phyloP scores from a whole-genome alignment of 345 rosid species.

The Citrus medica region DNA sequence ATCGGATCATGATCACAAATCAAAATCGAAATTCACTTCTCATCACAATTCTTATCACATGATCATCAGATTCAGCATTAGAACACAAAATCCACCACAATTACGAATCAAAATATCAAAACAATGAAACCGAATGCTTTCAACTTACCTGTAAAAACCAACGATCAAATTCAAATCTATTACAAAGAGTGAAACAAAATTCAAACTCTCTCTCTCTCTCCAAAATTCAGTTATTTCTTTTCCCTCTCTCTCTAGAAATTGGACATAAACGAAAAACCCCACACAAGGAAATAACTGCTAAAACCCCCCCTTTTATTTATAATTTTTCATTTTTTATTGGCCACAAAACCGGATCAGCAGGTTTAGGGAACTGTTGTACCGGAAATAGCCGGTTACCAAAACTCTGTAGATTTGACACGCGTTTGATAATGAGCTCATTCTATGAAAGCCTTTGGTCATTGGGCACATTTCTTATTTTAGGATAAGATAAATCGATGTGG shows the following conservation, averaged over 20 bases:
- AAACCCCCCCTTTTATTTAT: no score
- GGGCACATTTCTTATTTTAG: no score
- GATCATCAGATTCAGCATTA: constrained; percentile 18
- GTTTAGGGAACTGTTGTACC: no score
- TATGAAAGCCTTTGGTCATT: no score
- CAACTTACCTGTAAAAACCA: constrained; percentile 26
- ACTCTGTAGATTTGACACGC: no score
- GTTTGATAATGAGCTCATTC: no score
- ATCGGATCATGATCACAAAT: constrained; percentile 41
- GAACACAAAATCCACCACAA: constrained; percentile 12
- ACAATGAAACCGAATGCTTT: background rate
- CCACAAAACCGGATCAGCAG: no score
- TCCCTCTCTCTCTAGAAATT: background rate
- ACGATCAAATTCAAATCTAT: constrained; percentile 12
- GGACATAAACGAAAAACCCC: background rate
- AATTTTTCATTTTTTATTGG: no score
- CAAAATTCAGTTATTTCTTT: background rate
- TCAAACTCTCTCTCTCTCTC: background rate
- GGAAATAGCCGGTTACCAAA: no score
- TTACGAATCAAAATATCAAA: constrained; percentile 1
- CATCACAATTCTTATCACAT: background rate
- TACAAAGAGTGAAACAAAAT: background rate
- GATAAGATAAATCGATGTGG: no score
- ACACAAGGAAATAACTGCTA: no score
- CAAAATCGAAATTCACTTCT: constrained; percentile 6